A percentile compares a stretch with the other conserved stretches of the same genome.
phyloP scores from a whole-genome alignment of 2,329 filamentous ascomycete genomes.

The Trichoderma sp. region DNA sequence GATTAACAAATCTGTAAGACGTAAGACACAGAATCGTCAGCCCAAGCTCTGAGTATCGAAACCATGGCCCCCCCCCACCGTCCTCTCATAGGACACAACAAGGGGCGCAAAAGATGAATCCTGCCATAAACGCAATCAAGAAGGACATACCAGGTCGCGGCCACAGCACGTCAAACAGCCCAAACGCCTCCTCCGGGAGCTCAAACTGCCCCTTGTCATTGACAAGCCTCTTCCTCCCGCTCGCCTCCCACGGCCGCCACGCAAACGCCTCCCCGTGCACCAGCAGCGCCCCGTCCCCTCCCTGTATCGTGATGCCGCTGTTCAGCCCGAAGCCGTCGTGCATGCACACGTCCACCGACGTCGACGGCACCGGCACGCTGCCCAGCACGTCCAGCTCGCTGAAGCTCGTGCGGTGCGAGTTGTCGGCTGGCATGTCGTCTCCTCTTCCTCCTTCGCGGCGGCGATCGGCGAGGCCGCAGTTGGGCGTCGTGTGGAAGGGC shows the following conservation, averaged over 20 bases:
- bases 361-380: slow-evolving; percentile 74
- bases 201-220: slow-evolving; percentile 85
- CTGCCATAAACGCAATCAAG: neutral
- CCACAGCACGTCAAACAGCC: slow-evolving; percentile 75
- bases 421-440: slow-evolving; percentile 35
- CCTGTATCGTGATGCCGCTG: slow-evolving; percentile 71
- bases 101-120: neutral
- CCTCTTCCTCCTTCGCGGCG: slow-evolving; percentile 16
- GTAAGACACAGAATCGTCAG: neutral
- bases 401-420: slow-evolving; percentile 63
- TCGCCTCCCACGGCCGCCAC: slow-evolving; percentile 79
- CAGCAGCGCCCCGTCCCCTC: slow-evolving; percentile 73
- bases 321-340: slow-evolving; percentile 84
- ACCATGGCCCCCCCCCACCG: neutral
- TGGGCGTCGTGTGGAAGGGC: slow-evolving; percentile 30
- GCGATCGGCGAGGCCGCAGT: slow-evolving; percentile 22
- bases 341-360: slow-evolving; percentile 79
- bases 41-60: slow-evolving; percentile 4
- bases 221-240: slow-evolving; percentile 54
- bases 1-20: slow-evolving; percentile 72
- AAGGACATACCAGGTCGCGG: slow-evolving; percentile 75
- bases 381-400: slow-evolving; percentile 75
- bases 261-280: slow-evolving; percentile 84
- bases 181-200: slow-evolving; percentile 69
- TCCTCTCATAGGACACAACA: neutral